These are phyloP conservation scores for Fusarium beomiforme DNA, from an alignment of 2,329 filamentous ascomycete genomes.

Conservation along the genomic window DNA sequence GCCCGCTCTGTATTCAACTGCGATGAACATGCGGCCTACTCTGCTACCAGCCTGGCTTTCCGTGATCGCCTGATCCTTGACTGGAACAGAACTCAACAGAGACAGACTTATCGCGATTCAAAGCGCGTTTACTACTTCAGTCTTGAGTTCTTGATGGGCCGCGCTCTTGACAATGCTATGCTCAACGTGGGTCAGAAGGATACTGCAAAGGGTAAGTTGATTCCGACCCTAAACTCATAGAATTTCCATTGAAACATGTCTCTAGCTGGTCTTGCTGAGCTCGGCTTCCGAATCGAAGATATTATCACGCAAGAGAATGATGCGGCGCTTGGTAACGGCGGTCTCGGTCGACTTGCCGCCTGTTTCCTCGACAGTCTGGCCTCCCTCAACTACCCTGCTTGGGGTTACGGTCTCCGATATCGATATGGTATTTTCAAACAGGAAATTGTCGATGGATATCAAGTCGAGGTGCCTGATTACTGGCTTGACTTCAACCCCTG, in stretches of 20 bases:
- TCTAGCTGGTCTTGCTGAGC: conserved; percentile 82
- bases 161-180: conserved; percentile 98
- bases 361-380: conserved; percentile 98
- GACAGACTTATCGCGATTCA: conserved; percentile 87
- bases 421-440: conserved; percentile 99
- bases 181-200: conserved; percentile 92
- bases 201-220: conserved; percentile 74
- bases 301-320: conserved; percentile 95
- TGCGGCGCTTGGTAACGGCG: conserved; percentile 94
- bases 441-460: conserved; percentile 97
- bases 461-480: conserved; percentile 98
- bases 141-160: conserved; percentile 96
- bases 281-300: conserved; percentile 97
- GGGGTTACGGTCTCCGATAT: conserved; percentile 97
- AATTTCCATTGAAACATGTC: neutral
- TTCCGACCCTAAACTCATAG: neutral
- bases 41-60: conserved; percentile 90
- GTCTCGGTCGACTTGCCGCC: conserved; percentile 91
- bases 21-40: conserved; percentile 92
- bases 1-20: conserved; percentile 98
- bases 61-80: conserved; percentile 91
- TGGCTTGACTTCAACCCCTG: conserved; percentile 99
- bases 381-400: conserved; percentile 93
- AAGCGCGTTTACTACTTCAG: conserved; percentile 98
- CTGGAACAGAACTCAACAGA: conserved; percentile 98